Evolutionary conservation across 2,329 filamentous ascomycete species (phyloP), one percentile per base, ranked within the genome.

Genomic region (Cladosporium halotolerans): DNA sequence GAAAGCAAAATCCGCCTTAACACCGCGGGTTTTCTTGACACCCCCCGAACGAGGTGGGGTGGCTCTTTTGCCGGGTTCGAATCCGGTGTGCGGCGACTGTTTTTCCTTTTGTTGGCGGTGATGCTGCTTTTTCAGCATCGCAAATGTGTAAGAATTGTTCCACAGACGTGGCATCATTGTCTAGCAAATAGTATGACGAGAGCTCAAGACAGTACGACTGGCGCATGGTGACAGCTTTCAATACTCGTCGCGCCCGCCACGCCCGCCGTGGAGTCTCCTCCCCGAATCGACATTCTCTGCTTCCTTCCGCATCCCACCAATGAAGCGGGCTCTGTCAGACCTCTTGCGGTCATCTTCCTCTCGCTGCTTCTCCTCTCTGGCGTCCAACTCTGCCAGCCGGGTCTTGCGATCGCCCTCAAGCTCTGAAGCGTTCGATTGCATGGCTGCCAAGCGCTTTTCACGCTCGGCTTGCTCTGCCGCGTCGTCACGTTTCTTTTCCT

Each of bases 321-420:
- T 65, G 45, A 72, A 72, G 13, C 60, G 60, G 7, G 64, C 70
- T 49, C 61, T 61, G 23, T 69, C 68, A 13, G 68, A 68, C 16
- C 70, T 60, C 52, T 64, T 66, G 43, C 61, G 60, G 31, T 89
- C 82, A 51, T 95, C 89, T 1, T 81, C 80, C 56, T 88, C 83
- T 10, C 78, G 76, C 42, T 83, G 79, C 14, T 73, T 74, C 45
- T 79, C 77, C 60, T 95, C 89, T 56, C 77, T 77, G 58, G 82
- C 80, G 19, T 81, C 83, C 14, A 91, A 72, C 1, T 82, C 81
- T 0, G 81, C 80, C 9, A 95, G 73, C 19, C 89, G 80, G 55
- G 79, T 77, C 58, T 81, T 80, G 32, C 89, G 83, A 60, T 86
- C 83, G n/a, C 75, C 66, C 61, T 92, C 87, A 45, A 95, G 74